Conservation (phyloP, 305 asterid species). For the Plantago coronopus region DNA sequence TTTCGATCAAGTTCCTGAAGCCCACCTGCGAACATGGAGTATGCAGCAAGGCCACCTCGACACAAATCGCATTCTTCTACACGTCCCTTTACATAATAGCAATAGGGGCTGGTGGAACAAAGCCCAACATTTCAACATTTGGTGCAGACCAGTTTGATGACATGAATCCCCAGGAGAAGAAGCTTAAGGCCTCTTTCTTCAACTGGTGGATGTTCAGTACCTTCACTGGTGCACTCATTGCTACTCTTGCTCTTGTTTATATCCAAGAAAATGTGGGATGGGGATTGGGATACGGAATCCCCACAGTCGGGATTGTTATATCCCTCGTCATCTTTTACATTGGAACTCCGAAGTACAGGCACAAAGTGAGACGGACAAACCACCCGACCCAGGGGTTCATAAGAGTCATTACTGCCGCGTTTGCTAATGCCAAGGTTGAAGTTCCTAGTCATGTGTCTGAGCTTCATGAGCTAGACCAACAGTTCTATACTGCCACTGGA, state of each 20-base stretch:
- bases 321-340: slow-evolving; percentile 57
- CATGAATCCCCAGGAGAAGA: slow-evolving; percentile 55
- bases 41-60: slow-evolving; percentile 57
- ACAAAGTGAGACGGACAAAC: slow-evolving; percentile 49
- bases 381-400: slow-evolving; percentile 51
- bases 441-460: slow-evolving; percentile 36
- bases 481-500: slow-evolving; percentile 38
- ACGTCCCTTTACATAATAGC: slow-evolving; percentile 71
- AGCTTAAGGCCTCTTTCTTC: slow-evolving; percentile 69
- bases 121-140: slow-evolving; percentile 82
- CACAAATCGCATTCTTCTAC: slow-evolving; percentile 63
- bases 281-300: slow-evolving; percentile 83
- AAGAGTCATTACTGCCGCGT: slow-evolving; percentile 42
- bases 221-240: slow-evolving; percentile 65
- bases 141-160: slow-evolving; percentile 94
- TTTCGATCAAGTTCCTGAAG: slow-evolving; percentile 52
- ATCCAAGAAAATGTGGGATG: slow-evolving; percentile 79
- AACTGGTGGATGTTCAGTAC: slow-evolving; percentile 97
- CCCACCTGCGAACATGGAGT: slow-evolving; percentile 56
- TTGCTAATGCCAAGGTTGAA: slow-evolving; percentile 40
- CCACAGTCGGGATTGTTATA: slow-evolving; percentile 53
- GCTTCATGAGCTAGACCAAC: slow-evolving; percentile 63
- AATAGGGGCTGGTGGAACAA: slow-evolving; percentile 81
- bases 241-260: slow-evolving; percentile 74
- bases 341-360: slow-evolving; percentile 72